Base-by-base conservation (phyloP, 1,139 yeast species). In the Hanseniaspora gamundiae region DNA sequence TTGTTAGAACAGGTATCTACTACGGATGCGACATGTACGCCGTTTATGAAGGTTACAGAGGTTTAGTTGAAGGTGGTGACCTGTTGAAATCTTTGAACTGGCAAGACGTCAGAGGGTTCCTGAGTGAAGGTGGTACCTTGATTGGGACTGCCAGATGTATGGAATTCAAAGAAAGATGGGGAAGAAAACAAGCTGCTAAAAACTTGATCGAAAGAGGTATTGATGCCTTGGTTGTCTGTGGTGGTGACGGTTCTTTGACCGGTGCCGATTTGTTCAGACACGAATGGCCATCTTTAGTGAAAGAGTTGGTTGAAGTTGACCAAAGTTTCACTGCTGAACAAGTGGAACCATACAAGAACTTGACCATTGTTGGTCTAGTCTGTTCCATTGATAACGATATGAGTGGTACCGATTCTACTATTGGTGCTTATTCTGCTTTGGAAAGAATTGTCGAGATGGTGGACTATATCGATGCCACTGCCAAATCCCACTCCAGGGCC, bases 381-480 rank as follows among this genome's bases (percentile, higher is more conserved):
- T 93, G 93, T 8, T 80, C 88, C 13, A 82, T 82, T 54, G 93
- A 82, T 59, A 82, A 82, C 59, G 93, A 82, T 61, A 82, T 82
- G 93, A 74, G 86, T 26, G 73, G 80, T 43, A 82, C 93, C 9
- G 93, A 82, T 58, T 76, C 87, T 33, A 82, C 93, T 38, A 81
- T 82, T 55, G 93, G 93, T 52, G 85, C 88, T 7, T 80, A 74
- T 60, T 79, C 87, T 27, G 79, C 91, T 0, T 68, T 82, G 51
- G 91, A 79, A 51, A 68, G 93, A 59, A 82, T 82, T 51, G 76
- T 84, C 58, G 78, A 78, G 59, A 80, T 82, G 65, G 79, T 82
- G 47, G 93, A 82, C 62, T 81, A 78, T 59, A 82, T 82, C 49
- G 91, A 81, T 60, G 91, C 88, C 39, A 82, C 93, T 33, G 93